Conservation (phyloP, 495 filamentous ascomycete species). For the Podospora didyma region DNA sequence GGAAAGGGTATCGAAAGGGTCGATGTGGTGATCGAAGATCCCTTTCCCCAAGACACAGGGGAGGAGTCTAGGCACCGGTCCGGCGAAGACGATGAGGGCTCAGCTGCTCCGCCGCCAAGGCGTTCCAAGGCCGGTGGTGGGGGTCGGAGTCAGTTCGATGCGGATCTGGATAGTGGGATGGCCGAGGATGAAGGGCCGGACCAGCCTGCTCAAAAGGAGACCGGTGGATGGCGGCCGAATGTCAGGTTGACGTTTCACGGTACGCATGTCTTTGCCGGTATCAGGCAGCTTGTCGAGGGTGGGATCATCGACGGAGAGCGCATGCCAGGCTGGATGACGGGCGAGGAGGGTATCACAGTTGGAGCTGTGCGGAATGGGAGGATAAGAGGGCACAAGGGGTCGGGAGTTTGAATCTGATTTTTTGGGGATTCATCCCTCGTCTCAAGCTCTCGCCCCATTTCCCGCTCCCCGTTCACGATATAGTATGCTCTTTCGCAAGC, state of each 20-base stretch:
- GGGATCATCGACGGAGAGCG: conserved; percentile 68
- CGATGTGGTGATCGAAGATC: conserved; percentile 56
- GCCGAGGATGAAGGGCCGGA: conserved; percentile 26
- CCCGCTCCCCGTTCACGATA: no score
- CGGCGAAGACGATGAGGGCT: conserved; percentile 15
- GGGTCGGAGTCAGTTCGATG: conserved; percentile 10
- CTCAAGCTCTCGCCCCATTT: no score
- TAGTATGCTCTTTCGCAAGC: no score
- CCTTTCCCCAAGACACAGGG: conserved; percentile 38
- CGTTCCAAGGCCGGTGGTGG: background rate
- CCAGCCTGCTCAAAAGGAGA: conserved; percentile 9
- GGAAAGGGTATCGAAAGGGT: conserved; percentile 56
- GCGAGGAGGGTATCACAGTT: conserved; percentile 74
- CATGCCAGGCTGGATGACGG: conserved; percentile 91
- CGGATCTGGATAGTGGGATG: conserved; percentile 14
- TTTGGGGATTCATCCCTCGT: no score
- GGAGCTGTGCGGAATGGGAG: conserved; percentile 62
- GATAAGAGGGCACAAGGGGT: conserved; percentile 48
- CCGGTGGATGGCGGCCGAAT: conserved; percentile 49
- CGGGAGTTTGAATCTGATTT: conserved; percentile 31
- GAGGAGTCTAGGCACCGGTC: background rate
- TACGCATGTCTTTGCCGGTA: conserved; percentile 73
- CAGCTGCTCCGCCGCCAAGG: conserved; percentile 27
- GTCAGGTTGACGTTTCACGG: conserved; percentile 68
- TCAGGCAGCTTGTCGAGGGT: conserved; percentile 68